These are phyloP conservation scores for Trichoderma cornu-damae DNA, from an alignment of 2,329 filamentous ascomycete genomes.

Conservation along the genomic window DNA sequence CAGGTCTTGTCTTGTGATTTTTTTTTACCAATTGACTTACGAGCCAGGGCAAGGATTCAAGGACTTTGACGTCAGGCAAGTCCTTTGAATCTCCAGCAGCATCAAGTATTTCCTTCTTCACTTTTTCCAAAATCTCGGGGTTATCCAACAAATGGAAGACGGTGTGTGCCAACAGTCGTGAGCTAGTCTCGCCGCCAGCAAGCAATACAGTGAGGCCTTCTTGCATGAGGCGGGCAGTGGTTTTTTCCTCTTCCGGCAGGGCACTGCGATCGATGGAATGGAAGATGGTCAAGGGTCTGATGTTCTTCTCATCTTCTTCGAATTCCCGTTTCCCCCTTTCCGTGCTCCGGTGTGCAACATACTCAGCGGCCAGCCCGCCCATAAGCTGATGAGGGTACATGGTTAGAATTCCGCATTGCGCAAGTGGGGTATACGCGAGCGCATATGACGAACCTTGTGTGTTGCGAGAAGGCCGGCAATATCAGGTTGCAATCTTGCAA, in stretches of 20 bases:
- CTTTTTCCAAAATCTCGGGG: not conserved
- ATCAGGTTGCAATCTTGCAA: not conserved
- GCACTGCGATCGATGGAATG: not conserved
- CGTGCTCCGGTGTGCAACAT: not conserved
- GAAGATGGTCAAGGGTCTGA: not conserved
- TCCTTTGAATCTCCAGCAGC: not conserved
- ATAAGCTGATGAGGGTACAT: not conserved
- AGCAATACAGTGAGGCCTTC: not conserved
- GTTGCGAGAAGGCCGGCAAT: not conserved
- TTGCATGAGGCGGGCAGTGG: not conserved
- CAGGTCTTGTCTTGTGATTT: too few relatives aligned
- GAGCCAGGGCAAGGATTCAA: conserved; percentile 1
- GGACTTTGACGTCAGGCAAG: not conserved
- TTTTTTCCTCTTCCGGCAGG: not conserved
- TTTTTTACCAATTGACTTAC: not conserved
- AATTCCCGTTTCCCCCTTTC: not conserved
- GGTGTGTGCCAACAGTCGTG: not conserved
- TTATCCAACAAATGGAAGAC: conserved; percentile 1
- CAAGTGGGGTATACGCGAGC: not conserved
- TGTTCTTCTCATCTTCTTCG: not conserved
- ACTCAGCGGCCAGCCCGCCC: not conserved
- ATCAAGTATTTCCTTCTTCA: not conserved
- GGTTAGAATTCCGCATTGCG: not conserved
- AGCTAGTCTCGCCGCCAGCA: not conserved
- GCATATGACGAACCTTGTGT: not conserved